Percentiles rank a stretch among this genome's conserved stretches.
Evolutionary conservation across 139 green algal species (phyloP).

Genomic region (Chlorella sorokiniana): DNA sequence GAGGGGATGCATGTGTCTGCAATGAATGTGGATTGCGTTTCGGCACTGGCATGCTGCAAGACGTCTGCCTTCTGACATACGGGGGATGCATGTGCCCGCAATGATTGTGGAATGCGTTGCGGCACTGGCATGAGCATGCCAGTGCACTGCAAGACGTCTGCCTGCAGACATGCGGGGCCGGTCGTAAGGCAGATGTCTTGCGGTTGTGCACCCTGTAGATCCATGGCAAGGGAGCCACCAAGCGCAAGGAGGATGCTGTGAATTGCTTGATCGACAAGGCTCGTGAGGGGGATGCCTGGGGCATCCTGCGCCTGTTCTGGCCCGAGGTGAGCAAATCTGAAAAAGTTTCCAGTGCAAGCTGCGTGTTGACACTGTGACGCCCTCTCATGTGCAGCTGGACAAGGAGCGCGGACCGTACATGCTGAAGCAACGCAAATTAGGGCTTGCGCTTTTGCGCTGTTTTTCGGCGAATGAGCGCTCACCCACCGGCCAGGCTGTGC

Average conservation of each 20-base stretch:
- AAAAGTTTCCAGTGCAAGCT: neutral
- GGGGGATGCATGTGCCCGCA: no score
- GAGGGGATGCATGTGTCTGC: neutral
- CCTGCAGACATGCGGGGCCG: no score
- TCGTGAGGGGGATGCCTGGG: slow-evolving; percentile 40
- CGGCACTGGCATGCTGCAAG: no score
- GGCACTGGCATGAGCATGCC: no score
- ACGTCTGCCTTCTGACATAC: no score
- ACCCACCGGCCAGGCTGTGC: neutral
- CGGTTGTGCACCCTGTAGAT: neutral
- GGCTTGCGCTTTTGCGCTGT: slow-evolving; percentile 9
- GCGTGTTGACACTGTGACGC: no score
- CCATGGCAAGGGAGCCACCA: neutral
- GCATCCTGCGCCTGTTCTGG: slow-evolving; percentile 64
- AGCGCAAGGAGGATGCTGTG: neutral
- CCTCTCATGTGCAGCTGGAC: slow-evolving; percentile 41
- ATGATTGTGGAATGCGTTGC: no score
- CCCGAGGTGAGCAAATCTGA: slow-evolving; percentile 34
- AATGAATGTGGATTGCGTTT: no score
- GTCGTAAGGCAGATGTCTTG: no score
- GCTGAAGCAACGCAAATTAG: slow-evolving; percentile 57
- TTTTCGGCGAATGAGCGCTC: neutral
- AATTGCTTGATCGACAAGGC: neutral
- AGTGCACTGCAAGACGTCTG: no score
- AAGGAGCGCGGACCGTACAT: slow-evolving; percentile 45